Evolutionary conservation across 2,329 filamentous ascomycete species (phyloP).

Genomic region (Fusarium transvaalense): DNA sequence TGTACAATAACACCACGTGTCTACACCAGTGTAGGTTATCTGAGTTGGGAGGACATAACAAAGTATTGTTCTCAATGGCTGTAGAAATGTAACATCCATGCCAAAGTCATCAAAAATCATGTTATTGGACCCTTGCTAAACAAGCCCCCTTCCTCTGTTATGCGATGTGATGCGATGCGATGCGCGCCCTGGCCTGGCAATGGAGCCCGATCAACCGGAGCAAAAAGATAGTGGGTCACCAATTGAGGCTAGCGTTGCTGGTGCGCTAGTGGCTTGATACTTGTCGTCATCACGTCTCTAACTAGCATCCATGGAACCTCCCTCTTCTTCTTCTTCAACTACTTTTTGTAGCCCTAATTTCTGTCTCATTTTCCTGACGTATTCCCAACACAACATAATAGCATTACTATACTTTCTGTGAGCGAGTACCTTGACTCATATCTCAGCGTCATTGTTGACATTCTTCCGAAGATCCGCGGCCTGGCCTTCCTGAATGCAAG

Average conservation of each 20-base stretch:
- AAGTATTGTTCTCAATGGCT: not conserved
- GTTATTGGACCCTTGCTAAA: conserved; percentile 24
- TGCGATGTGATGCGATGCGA: conserved; percentile 7
- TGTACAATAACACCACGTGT: conserved; percentile 26
- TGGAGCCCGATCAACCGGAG: conserved; percentile 10
- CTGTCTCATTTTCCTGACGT: conserved; percentile 21
- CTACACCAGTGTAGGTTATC: conserved; percentile 1
- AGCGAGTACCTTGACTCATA: conserved; percentile 22
- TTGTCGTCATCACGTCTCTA: conserved; percentile 44
- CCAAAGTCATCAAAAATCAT: conserved; percentile 4
- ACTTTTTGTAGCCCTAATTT: conserved; percentile 31
- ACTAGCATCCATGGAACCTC: conserved; percentile 31
- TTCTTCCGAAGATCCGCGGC: conserved; percentile 18
- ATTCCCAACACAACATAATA: not conserved
- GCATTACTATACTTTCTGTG: conserved; percentile 18
- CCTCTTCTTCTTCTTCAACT: conserved; percentile 26
- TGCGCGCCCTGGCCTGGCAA: not conserved
- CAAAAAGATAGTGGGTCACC: conserved; percentile 29
- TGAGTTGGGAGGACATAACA: not conserved
- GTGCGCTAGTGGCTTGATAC: conserved; percentile 45
- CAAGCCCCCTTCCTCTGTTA: not conserved
- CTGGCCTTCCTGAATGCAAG: conserved; percentile 41
- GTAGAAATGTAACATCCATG: conserved; percentile 1
- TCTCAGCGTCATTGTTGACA: conserved; percentile 17
- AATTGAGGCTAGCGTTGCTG: conserved; percentile 30